These are phyloP conservation scores for Trichopus zeylanicus DNA, from an alignment of 116 monocot species.

Conservation along the genomic window DNA sequence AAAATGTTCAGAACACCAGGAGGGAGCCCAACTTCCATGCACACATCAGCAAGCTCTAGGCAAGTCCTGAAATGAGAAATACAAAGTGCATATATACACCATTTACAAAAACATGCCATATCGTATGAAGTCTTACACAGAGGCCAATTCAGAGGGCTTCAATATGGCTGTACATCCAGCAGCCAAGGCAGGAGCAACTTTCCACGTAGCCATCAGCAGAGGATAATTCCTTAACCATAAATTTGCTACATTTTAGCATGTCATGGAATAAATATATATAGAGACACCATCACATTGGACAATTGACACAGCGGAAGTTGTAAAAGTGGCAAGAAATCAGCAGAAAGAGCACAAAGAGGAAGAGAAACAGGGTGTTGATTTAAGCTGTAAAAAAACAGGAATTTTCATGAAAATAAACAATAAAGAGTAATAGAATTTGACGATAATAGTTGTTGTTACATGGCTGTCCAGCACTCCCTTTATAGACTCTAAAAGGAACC, in stretches of 20 bases:
- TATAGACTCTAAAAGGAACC: no score
- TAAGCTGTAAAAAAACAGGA: no score
- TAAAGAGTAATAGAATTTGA: no score
- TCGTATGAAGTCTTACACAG: slow-evolving; percentile 52
- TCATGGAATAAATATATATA: neutral
- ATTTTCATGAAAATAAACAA: no score
- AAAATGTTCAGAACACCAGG: slow-evolving; percentile 91
- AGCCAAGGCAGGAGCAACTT: slow-evolving; percentile 97
- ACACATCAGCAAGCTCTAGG: slow-evolving; percentile 88
- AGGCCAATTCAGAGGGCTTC: slow-evolving; percentile 91
- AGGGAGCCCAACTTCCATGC: slow-evolving; percentile 86
- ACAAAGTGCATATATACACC: neutral
- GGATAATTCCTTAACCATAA: slow-evolving; percentile 80
- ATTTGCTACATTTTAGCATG: neutral
- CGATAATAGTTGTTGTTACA: no score
- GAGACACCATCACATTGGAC: no score
- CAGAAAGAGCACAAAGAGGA: no score
- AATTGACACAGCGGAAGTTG: no score
- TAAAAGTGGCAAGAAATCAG: no score
- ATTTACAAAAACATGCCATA: neutral
- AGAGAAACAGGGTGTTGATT: no score
- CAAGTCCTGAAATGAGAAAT: slow-evolving; percentile 58
- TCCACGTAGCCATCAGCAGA: slow-evolving; percentile 96
- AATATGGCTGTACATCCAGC: slow-evolving; percentile 95
- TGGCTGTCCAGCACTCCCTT: no score